Evolutionary conservation across 495 filamentous ascomycete genomes (phyloP), one percentile per base, ranked within the genome.

Genomic region (Talaromyces adpressus): DNA sequence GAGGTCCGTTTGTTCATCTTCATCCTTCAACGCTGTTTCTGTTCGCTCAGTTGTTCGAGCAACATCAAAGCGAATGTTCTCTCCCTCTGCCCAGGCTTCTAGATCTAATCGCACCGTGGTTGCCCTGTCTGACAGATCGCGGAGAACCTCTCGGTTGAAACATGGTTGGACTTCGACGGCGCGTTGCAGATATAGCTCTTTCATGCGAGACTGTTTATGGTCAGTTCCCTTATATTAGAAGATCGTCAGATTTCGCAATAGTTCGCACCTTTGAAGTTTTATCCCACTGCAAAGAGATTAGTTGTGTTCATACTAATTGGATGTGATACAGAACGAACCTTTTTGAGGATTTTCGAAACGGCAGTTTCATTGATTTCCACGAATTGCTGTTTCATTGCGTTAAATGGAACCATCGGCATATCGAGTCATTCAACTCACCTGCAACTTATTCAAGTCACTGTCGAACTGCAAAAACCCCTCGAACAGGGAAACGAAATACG

Each of bases 311-410:
- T 51, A 12, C 18, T 61, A 61, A 62, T 36, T 2, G 61, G 23
- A 41, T n/a, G 32, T n/a, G 51, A 32, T 36, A 63, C 7, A 52
- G 30, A 14, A 68, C 74, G 60, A 70, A 88, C 86, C 84, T 98
- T 98, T 79, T 98, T 98, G 59, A 98, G 81, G 52, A 98, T 98
- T 73, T 98, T 98, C 22, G 94, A 97, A 73, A 97, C 95, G 25
- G 92, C 94, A 11, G 90, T 96, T 67, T 93, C 93, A 75, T 98
- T 98, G 69, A 97, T 90, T 70, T 97, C 93, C 58, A 98, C 91
- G 71, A 98, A 98, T 82, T 98, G 94, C 81, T 85, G 30, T 59
- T 61, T 56, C n/a, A 39, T n/a, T 57, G 57, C 32, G 23, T 53
- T 54, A 59, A 64, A 29, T 63, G 52, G 20, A 5, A 39, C 20